phyloP scores from a whole-genome alignment of 352 stramenopile species.

The Pythium folliculosum region DNA sequence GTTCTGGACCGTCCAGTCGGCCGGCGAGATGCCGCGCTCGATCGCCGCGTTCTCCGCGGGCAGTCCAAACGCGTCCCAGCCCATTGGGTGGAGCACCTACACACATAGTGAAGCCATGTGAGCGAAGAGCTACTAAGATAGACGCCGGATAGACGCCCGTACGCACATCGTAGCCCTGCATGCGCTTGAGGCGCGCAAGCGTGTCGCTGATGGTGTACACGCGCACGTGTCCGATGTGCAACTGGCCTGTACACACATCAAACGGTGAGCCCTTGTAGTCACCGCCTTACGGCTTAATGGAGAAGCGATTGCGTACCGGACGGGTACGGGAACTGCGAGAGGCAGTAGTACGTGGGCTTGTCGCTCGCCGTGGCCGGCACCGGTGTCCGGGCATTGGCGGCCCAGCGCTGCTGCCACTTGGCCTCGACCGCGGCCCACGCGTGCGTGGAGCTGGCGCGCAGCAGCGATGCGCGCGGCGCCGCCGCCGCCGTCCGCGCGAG shows the following conservation, averaged over 20 bases:
- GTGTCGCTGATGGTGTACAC: conserved; percentile 99
- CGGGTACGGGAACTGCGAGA: conserved; percentile 99
- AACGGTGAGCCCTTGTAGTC: no score
- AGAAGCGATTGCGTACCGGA: conserved; percentile 62
- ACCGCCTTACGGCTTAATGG: background rate
- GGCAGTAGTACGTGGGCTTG: conserved; percentile 85
- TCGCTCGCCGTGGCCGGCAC: background rate
- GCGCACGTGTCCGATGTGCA: conserved; percentile 99
- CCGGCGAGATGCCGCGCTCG: conserved; percentile 95
- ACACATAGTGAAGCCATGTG: background rate
- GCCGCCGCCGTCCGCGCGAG: background rate
- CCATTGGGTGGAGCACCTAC: conserved; percentile 97
- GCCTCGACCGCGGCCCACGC: conserved; percentile 60
- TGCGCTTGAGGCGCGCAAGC: conserved; percentile 96
- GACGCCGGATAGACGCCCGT: background rate
- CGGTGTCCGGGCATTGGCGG: conserved; percentile 12
- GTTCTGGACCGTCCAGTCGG: conserved; percentile 95
- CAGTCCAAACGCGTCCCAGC: conserved; percentile 99
- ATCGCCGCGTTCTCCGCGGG: conserved; percentile 99
- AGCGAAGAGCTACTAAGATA: background rate
- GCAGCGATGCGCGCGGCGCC: conserved; percentile 14
- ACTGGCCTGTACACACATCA: conserved; percentile 47
- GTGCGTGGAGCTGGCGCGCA: conserved; percentile 24
- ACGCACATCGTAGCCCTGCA: conserved; percentile 93
- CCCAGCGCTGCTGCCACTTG: conserved; percentile 77